Conservation (phyloP, 495 filamentous ascomycete genomes). For the Penicillium lagena region DNA sequence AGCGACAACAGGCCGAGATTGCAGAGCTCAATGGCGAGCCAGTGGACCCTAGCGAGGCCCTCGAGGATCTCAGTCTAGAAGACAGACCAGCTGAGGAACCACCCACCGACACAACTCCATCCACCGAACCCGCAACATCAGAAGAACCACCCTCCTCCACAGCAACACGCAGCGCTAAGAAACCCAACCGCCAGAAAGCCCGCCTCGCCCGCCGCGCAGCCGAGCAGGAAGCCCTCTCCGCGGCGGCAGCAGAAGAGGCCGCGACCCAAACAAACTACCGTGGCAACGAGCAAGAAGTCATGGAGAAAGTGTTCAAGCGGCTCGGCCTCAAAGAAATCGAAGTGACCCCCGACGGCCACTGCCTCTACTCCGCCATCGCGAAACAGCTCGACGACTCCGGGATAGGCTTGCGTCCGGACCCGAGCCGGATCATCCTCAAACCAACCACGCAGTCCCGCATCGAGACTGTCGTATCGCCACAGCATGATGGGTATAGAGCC, state of each 20-base stretch:
- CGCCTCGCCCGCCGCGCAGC: constrained; percentile 83
- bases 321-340: constrained; percentile 65
- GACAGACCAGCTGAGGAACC: constrained; percentile 14
- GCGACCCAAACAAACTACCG: constrained; percentile 67
- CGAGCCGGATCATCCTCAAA: constrained; percentile 30
- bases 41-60: constrained; percentile 12
- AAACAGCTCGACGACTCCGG: constrained; percentile 58
- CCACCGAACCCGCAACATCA: constrained; percentile 3
- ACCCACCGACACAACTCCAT: constrained; percentile 3
- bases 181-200: constrained; percentile 87
- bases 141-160: constrained; percentile 1
- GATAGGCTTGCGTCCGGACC: constrained; percentile 42
- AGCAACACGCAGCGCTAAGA: constrained; percentile 41
- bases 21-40: constrained; percentile 46
- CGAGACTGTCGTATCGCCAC: constrained; percentile 32
- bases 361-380: constrained; percentile 88
- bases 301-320: constrained; percentile 57
- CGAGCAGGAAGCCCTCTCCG: constrained; percentile 63
- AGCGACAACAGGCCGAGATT: constrained; percentile 61
- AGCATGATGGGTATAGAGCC: constrained; percentile 40
- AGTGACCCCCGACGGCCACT: constrained; percentile 88
- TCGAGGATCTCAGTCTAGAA: constrained; percentile 27
- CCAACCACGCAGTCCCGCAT: constrained; percentile 32
- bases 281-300: constrained; percentile 59
- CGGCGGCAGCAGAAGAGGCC: constrained; percentile 68